These are phyloP conservation scores for Metroxylon sagu DNA, from an alignment of 176 grass and related monocot genomes.

Conservation along the genomic window DNA sequence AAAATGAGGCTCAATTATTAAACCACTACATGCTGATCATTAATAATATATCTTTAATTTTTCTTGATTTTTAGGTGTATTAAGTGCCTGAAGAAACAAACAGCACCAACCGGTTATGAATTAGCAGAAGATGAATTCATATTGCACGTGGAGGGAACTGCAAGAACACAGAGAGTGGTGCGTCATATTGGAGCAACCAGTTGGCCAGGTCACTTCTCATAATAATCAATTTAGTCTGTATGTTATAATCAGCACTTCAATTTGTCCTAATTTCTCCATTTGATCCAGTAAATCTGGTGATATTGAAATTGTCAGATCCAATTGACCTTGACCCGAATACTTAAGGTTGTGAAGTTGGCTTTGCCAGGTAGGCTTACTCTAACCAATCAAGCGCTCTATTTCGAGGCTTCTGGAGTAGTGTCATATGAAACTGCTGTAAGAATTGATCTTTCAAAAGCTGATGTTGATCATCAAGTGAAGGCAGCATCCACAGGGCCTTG, in stretches of 20 bases:
- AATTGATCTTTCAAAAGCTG: constrained; percentile 48
- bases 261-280: too few relatives aligned
- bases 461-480: constrained; percentile 57
- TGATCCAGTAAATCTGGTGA: too few relatives aligned
- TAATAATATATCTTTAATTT: too few relatives aligned
- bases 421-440: constrained; percentile 67
- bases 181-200: constrained; percentile 57
- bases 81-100: constrained; percentile 40
- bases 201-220: constrained; percentile 52
- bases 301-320: too few relatives aligned
- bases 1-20: too few relatives aligned
- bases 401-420: constrained; percentile 58
- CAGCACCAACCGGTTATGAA: constrained; percentile 55
- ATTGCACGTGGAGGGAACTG: constrained; percentile 65
- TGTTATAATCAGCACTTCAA: too few relatives aligned
- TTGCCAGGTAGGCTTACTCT: constrained; percentile 61
- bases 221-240: too few relatives aligned
- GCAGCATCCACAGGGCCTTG: constrained; percentile 80
- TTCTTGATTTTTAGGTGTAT: constrained; percentile 33
- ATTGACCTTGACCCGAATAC: too few relatives aligned
- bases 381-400: constrained; percentile 83
- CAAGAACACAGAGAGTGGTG: constrained; percentile 72
- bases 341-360: neutral
- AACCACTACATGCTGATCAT: too few relatives aligned
- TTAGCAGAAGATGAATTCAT: constrained; percentile 75